Conservation (phyloP, 176 grass and related monocot genomes). For the Saccharum officinarum region DNA sequence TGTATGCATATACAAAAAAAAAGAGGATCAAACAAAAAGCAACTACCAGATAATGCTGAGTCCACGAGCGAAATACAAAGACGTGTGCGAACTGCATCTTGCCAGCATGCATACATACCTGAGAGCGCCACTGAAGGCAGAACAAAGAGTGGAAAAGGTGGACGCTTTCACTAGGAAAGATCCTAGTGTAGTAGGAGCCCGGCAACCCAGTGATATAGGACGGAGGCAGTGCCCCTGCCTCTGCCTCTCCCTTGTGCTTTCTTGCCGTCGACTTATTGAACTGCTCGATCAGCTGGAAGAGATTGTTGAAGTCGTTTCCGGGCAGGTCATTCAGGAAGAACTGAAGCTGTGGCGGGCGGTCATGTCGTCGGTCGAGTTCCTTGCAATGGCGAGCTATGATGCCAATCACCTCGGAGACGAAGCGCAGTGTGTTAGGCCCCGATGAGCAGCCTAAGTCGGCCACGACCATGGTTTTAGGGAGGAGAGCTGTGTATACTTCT, state of each 20-base stretch:
- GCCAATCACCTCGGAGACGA: conserved; percentile 29
- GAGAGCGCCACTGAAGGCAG: conserved; percentile 43
- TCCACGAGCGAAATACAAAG: background rate
- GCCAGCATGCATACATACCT: conserved; percentile 30
- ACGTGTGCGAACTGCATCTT: background rate
- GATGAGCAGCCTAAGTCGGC: conserved; percentile 48
- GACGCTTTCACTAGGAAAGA: conserved; percentile 46
- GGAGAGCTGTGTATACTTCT: conserved; percentile 3
- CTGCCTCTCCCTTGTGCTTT: background rate
- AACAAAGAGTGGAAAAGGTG: conserved; percentile 54
- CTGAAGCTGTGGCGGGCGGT: conserved; percentile 28
- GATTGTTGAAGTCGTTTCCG: conserved; percentile 45
- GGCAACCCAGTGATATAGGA: conserved; percentile 37
- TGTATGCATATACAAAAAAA: background rate
- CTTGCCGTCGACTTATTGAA: background rate
- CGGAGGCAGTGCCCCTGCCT: background rate
- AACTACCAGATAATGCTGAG: background rate
- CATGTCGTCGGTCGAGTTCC: background rate
- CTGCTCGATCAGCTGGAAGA: conserved; percentile 19
- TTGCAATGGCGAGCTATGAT: background rate
- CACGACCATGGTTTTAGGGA: conserved; percentile 24
- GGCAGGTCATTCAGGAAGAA: conserved; percentile 64
- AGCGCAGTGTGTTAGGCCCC: conserved; percentile 15
- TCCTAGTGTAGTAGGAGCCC: conserved; percentile 44
- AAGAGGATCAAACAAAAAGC: background rate